A percentile compares a stretch with the other conserved stretches of the same genome.
phyloP scores from a whole-genome alignment of 441 rosid species.

The California macrophylla region DNA sequence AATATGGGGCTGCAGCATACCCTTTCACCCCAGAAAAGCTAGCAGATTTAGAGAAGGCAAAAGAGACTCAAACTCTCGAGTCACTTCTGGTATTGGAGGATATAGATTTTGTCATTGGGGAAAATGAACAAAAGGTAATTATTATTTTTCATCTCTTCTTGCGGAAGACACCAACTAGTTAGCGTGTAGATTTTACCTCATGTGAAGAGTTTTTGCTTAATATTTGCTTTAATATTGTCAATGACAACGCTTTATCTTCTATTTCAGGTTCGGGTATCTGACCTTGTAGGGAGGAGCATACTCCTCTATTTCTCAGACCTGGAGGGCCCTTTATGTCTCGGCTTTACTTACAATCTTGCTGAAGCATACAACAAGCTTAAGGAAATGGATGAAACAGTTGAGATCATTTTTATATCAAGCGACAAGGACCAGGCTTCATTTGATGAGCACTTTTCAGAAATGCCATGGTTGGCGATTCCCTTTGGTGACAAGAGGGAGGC shows the following conservation, averaged over 20 bases:
- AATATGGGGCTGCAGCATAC: conserved; percentile 31
- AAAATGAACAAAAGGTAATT: conserved; percentile 24
- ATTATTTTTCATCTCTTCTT: neutral
- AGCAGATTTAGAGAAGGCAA: conserved; percentile 27
- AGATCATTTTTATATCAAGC: conserved; percentile 30
- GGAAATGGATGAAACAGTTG: conserved; percentile 20
- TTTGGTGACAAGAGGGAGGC: conserved; percentile 22
- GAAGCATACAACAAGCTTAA: conserved; percentile 26
- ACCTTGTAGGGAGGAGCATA: conserved; percentile 28
- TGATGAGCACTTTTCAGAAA: conserved; percentile 22
- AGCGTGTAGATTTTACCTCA: neutral
- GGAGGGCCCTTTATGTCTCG: conserved; percentile 20
- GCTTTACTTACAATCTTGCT: conserved; percentile 22
- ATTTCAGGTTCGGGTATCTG: conserved; percentile 24
- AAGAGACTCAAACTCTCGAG: conserved; percentile 34
- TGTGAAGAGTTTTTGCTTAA: neutral
- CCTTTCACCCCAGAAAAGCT: conserved; percentile 36
- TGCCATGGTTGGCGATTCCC: conserved; percentile 40
- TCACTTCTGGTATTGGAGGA: conserved; percentile 31
- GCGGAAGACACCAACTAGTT: neutral
- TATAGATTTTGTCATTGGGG: conserved; percentile 26
- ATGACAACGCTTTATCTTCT: neutral
- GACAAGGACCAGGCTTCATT: conserved; percentile 34
- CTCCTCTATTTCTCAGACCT: conserved; percentile 35
- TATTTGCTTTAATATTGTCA: neutral